A percentile compares a stretch with the other conserved stretches of the same genome.
Conservation (phyloP, 2,329 filamentous ascomycete species). For the Penicillium vulpinum region DNA sequence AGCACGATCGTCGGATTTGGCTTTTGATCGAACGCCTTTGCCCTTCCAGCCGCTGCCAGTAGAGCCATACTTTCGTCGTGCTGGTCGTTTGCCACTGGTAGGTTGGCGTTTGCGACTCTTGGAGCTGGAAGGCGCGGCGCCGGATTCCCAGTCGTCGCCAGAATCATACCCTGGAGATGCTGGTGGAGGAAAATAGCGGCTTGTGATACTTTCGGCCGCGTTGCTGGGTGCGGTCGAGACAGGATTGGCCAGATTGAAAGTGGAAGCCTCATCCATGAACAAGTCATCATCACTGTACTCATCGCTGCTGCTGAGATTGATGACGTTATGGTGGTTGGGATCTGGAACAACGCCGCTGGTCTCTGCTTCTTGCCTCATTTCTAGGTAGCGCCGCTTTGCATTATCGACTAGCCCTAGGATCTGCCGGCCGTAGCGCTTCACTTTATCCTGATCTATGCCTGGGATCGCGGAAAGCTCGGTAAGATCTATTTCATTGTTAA, state of each 20-base stretch:
- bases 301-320: slow-evolving; percentile 46
- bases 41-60: slow-evolving; percentile 23
- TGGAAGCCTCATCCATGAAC: slow-evolving; percentile 29
- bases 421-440: slow-evolving; percentile 44
- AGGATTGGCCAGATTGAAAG: slow-evolving; percentile 25
- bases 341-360: slow-evolving; percentile 52
- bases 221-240: slow-evolving; percentile 16
- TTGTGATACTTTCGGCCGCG: slow-evolving; percentile 28
- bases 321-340: slow-evolving; percentile 49
- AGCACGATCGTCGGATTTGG: slow-evolving; percentile 24
- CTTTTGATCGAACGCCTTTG: slow-evolving; percentile 27
- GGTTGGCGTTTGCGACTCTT: slow-evolving; percentile 29
- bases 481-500: slow-evolving; percentile 33
- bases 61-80: slow-evolving; percentile 28
- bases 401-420: slow-evolving; percentile 46
- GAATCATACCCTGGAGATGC: slow-evolving; percentile 24
- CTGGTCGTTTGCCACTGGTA: slow-evolving; percentile 19
- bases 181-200: slow-evolving; percentile 36
- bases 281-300: slow-evolving; percentile 40
- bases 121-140: slow-evolving; percentile 17
- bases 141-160: slow-evolving; percentile 22
- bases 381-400: slow-evolving; percentile 43
- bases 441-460: slow-evolving; percentile 48
- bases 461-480: slow-evolving; percentile 42
- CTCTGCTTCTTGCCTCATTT: slow-evolving; percentile 46